Evolutionary conservation across 2,329 filamentous ascomycete species (phyloP).

Genomic region (Fusarium foetens): DNA sequence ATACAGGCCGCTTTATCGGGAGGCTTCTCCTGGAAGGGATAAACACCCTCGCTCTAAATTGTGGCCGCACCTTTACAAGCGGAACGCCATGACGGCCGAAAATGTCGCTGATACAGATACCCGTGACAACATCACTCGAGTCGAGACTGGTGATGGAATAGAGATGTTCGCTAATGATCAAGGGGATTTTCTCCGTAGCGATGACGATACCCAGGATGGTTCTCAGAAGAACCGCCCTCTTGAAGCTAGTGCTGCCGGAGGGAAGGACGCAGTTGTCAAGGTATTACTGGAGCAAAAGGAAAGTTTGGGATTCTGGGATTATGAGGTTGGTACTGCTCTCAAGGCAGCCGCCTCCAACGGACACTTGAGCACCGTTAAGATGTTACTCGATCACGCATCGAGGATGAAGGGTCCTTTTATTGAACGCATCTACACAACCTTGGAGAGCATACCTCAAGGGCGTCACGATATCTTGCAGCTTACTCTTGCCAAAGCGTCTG

Average conservation of each 20-base stretch:
- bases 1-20: not conserved
- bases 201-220: fast-evolving
- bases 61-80: not conserved
- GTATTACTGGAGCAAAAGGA: not conserved
- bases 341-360: not conserved
- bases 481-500: not conserved
- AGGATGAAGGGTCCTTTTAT: not conserved
- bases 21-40: not conserved
- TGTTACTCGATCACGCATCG: not conserved
- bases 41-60: not conserved
- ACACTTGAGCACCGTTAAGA: not conserved
- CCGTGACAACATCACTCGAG: not conserved
- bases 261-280: not conserved
- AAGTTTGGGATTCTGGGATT: not conserved
- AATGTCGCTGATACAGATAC: not conserved
- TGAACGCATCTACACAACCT: not conserved
- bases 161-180: not conserved
- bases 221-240: not conserved
- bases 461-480: not conserved
- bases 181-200: fast-evolving
- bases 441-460: not conserved
- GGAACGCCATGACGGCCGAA: fast-evolving
- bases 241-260: not conserved
- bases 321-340: not conserved
- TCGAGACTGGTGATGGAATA: not conserved